A percentile compares a stretch with the other conserved stretches of the same genome.
Evolutionary conservation across 495 filamentous ascomycete species (phyloP).

Genomic region (Xylaria flabelliformis): DNA sequence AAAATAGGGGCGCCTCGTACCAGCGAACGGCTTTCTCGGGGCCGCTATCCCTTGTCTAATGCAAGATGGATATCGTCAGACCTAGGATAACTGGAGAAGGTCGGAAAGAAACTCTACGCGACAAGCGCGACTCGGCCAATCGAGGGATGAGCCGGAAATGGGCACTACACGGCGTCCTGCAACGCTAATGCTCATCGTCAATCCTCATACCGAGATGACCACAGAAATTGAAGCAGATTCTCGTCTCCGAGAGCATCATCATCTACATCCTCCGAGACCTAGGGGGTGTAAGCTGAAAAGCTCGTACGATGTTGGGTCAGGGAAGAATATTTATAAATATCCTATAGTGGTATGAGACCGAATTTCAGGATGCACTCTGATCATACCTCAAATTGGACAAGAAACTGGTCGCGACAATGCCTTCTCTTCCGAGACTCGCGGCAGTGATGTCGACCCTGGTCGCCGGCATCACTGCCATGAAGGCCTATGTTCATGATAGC

Average conservation of each 20-base stretch:
- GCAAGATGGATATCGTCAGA: not conserved
- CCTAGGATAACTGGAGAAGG: not conserved
- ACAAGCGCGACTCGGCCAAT: slow-evolving; percentile 6
- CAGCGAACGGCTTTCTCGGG: not conserved
- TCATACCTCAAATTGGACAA: not conserved
- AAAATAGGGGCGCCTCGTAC: not conserved
- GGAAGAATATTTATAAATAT: not conserved
- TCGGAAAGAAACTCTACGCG: not conserved
- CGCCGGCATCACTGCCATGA: slow-evolving; percentile 11
- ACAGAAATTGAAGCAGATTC: not conserved
- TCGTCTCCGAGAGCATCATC: not conserved
- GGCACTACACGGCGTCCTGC: not conserved
- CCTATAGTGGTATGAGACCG: not conserved
- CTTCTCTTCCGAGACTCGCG: slow-evolving; percentile 9
- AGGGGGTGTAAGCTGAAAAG: slow-evolving; percentile 12
- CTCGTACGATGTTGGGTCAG: not conserved
- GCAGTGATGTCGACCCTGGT: slow-evolving; percentile 9
- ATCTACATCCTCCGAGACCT: not conserved
- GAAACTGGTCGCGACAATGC: not conserved
- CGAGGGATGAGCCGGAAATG: not conserved
- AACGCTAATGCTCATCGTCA: slow-evolving; percentile 15
- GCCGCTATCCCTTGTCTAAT: not conserved
- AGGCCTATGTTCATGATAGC: slow-evolving; percentile 9
- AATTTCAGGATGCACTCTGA: not conserved
- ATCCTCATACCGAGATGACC: slow-evolving; percentile 2